These are phyloP conservation scores for Fonsecaea multimorphosa DNA, from an alignment of 2,329 filamentous ascomycete species.

Conservation along the genomic window DNA sequence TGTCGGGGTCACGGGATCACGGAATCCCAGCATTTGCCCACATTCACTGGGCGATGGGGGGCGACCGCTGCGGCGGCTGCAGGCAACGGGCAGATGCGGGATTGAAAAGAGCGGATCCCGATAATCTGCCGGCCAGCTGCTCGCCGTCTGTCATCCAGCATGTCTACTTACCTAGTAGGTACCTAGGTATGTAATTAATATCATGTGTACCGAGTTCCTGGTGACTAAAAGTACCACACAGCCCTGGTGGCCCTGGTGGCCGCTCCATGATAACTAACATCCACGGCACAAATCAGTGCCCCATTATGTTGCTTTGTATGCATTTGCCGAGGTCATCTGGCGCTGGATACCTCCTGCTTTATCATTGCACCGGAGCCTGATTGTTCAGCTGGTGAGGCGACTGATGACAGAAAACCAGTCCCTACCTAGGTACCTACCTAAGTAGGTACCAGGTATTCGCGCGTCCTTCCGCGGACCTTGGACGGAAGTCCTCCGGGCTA, in stretches of 20 bases:
- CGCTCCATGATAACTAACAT: not conserved
- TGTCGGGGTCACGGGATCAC: not conserved
- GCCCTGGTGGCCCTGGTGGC: not conserved
- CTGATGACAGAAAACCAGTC: not conserved
- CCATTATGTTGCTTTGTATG: not conserved
- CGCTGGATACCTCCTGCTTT: not conserved
- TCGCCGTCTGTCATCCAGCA: too few species aligned
- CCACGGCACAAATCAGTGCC: not conserved
- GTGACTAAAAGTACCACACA: not conserved
- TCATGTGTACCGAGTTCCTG: not conserved
- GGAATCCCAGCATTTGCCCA: not conserved
- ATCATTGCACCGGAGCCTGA: not conserved
- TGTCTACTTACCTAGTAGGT: too few species aligned
- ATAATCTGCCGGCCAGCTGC: constrained; percentile 8
- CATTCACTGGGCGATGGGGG: too few species aligned
- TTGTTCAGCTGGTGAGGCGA: constrained; percentile 5
- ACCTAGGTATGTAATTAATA: too few species aligned
- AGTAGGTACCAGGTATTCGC: not conserved
- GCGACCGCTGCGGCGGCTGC: too few species aligned
- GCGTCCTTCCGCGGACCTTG: constrained; percentile 5
- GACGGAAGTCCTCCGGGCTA: constrained; percentile 1
- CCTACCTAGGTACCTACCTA: not conserved
- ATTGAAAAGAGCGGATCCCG: constrained; percentile 1
- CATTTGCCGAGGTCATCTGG: constrained; percentile 3
- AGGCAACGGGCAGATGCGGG: constrained; percentile 19